Evolutionary conservation across 441 rosid species (phyloP).

Genomic region (Metrosideros polymorpha): DNA sequence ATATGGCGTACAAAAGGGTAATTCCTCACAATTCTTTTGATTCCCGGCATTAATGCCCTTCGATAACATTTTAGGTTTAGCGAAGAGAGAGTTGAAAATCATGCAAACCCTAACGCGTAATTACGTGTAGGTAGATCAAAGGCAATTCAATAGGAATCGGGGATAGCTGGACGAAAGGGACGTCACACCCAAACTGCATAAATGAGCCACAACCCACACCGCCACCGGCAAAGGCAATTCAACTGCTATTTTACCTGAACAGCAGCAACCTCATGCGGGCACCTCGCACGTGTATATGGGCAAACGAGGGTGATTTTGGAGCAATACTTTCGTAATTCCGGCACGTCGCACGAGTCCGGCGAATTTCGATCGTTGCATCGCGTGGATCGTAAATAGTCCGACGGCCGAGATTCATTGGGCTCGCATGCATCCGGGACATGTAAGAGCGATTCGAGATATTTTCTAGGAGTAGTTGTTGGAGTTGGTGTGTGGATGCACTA

Average conservation of each 20-base stretch:
- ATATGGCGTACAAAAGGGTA: background rate
- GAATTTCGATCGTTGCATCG: background rate
- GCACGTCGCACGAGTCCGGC: background rate
- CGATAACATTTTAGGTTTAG: background rate
- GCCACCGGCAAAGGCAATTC: background rate
- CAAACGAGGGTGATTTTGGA: background rate
- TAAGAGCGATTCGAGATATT: background rate
- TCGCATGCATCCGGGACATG: background rate
- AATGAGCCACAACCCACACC: background rate
- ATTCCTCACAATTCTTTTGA: background rate
- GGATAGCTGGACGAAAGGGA: background rate
- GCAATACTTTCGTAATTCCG: background rate
- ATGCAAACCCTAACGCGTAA: background rate
- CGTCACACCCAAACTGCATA: background rate
- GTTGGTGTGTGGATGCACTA: background rate
- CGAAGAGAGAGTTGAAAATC: background rate
- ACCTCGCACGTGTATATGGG: background rate
- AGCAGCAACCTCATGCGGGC: background rate
- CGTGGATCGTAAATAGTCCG: background rate
- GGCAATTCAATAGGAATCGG: background rate
- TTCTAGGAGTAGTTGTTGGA: background rate
- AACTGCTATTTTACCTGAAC: background rate
- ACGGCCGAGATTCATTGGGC: background rate
- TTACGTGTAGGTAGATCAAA: background rate
- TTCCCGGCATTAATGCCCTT: background rate